phyloP scores from a whole-genome alignment of 176 grass and related monocot genomes.

The Cenchrus purpureus region DNA sequence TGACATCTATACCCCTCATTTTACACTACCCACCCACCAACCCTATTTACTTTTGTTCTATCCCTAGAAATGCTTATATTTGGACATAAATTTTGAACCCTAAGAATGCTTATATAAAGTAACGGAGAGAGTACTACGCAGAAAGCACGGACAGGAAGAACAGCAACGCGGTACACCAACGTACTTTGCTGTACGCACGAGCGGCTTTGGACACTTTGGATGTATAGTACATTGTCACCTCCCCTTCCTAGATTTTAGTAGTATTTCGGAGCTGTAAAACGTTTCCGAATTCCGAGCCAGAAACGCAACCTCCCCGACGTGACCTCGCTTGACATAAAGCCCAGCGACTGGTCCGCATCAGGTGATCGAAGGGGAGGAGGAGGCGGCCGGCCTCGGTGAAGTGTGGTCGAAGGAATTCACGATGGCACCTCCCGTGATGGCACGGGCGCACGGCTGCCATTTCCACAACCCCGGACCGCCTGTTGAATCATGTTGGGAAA shows the following conservation, averaged over 20 bases:
- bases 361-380: too few relatives aligned
- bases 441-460: neutral
- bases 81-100: too few relatives aligned
- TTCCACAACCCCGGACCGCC: slow-evolving; percentile 12
- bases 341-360: slow-evolving; percentile 15
- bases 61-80: too few relatives aligned
- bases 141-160: neutral
- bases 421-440: slow-evolving; percentile 6
- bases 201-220: neutral
- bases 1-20: too few relatives aligned
- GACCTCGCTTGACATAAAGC: slow-evolving; percentile 31
- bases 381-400: slow-evolving; percentile 1
- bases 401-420: slow-evolving; percentile 45
- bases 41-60: too few relatives aligned
- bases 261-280: neutral
- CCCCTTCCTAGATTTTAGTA: neutral
- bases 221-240: neutral
- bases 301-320: slow-evolving; percentile 12
- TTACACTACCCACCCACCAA: too few relatives aligned
- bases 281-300: slow-evolving; percentile 23
- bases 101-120: too few relatives aligned
- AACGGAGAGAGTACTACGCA: neutral
- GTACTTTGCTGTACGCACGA: neutral
- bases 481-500: neutral
- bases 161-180: neutral